These are phyloP conservation scores for Cutaneotrichosporon dermatis DNA, from an alignment of 1,284 basidiomycete species.

Conservation along the genomic window DNA sequence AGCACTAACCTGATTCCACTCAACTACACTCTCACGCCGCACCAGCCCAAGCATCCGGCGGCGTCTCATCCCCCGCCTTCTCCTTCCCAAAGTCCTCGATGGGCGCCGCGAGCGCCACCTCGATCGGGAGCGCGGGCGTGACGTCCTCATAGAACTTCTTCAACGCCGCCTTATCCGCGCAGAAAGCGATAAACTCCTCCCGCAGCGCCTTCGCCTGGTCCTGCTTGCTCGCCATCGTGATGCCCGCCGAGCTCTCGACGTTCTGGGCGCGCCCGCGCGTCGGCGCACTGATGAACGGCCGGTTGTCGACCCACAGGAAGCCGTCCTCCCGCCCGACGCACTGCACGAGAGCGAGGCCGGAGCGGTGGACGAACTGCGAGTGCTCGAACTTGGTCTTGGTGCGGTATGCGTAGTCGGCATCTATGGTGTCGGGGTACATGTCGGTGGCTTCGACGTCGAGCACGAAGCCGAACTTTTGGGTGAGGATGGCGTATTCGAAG, in stretches of 20 bases:
- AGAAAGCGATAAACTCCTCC: conserved; percentile 61
- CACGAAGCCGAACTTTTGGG: conserved; percentile 68
- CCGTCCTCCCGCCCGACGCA: conserved; percentile 71
- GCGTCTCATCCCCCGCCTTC: neutral
- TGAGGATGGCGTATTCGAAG: conserved; percentile 75
- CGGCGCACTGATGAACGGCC: conserved; percentile 54
- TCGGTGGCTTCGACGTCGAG: conserved; percentile 77
- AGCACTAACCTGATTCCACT: too few species aligned
- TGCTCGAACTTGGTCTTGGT: conserved; percentile 62
- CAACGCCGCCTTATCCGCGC: conserved; percentile 58
- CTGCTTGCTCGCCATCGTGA: conserved; percentile 28
- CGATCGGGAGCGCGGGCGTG: conserved; percentile 47
- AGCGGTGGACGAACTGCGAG: conserved; percentile 83
- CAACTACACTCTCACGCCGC: neutral
- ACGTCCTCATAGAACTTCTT: conserved; percentile 68
- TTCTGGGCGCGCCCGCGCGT: conserved; percentile 20
- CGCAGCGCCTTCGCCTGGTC: conserved; percentile 49
- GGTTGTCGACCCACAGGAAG: conserved; percentile 81
- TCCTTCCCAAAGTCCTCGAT: neutral
- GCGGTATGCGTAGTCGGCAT: conserved; percentile 85
- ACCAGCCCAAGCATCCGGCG: conserved; percentile 3
- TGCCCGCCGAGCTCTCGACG: conserved; percentile 19
- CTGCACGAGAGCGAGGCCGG: conserved; percentile 81
- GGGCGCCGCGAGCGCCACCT: neutral
- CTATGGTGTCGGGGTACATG: conserved; percentile 69